Evolutionary conservation across 2,329 filamentous ascomycete genomes (phyloP).

Genomic region (Fusarium sp.): DNA sequence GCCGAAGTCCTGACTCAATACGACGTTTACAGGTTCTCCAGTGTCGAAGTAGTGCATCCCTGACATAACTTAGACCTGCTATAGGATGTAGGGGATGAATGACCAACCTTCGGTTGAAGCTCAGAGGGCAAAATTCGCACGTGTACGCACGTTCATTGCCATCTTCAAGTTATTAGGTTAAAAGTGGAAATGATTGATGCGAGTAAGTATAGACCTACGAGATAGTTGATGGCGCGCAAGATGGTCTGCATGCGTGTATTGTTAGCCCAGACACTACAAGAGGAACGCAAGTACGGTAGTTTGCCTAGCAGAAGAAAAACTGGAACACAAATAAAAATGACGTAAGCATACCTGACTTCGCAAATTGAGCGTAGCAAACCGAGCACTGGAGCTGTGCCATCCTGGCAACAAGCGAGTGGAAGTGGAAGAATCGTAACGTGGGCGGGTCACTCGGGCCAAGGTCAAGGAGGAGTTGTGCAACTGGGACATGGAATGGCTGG

Average conservation of each 20-base stretch:
- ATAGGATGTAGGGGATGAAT: neutral
- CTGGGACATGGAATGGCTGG: too few relatives aligned
- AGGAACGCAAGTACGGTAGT: too few relatives aligned
- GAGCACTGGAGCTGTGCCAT: neutral
- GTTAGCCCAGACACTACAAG: too few relatives aligned
- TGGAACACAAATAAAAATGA: neutral
- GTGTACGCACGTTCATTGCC: neutral
- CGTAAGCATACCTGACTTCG: constrained; percentile 1
- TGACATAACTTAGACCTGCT: neutral
- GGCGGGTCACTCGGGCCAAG: too few relatives aligned
- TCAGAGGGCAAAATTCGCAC: constrained; percentile 7
- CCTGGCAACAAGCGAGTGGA: neutral
- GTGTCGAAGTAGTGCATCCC: constrained; percentile 29
- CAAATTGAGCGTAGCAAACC: neutral
- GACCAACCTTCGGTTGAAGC: constrained; percentile 26
- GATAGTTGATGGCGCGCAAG: constrained; percentile 1
- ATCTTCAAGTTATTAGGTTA: neutral
- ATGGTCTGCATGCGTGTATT: neutral
- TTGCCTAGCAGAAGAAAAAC: neutral
- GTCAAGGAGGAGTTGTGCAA: too few relatives aligned
- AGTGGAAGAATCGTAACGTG: too few relatives aligned
- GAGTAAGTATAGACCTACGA: neutral
- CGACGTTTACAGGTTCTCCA: constrained; percentile 24
- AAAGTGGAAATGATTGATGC: too few relatives aligned
- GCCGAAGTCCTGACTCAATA: neutral